Percentiles rank a stretch among this genome's conserved stretches.
phyloP scores from a whole-genome alignment of 768 basidiomycete species.

The Tephrocybe sp. region DNA sequence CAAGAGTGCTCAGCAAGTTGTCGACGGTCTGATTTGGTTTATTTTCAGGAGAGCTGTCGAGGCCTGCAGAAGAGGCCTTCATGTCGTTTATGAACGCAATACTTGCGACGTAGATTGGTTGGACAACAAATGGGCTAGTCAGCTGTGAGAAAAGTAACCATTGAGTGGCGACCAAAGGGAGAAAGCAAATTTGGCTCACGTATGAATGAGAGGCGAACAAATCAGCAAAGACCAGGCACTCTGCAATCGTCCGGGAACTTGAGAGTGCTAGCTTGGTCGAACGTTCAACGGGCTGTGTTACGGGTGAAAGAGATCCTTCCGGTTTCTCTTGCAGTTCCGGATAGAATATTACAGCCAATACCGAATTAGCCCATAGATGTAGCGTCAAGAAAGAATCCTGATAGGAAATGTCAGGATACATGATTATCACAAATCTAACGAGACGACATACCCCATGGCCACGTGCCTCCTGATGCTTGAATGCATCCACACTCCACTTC shows the following conservation, averaged over 20 bases:
- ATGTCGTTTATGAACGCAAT: slow-evolving; percentile 15
- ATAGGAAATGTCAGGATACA: not conserved
- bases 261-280: slow-evolving; percentile 12
- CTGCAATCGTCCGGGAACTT: slow-evolving; percentile 13
- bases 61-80: slow-evolving; percentile 1
- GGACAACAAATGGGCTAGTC: slow-evolving; percentile 14
- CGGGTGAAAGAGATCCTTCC: slow-evolving; percentile 1
- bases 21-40: slow-evolving; percentile 13
- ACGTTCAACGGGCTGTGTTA: slow-evolving; percentile 12
- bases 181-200: not conserved
- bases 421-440: not conserved
- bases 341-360: slow-evolving; percentile 12
- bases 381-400: slow-evolving; percentile 15
- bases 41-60: slow-evolving; percentile 1
- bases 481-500: slow-evolving; percentile 17
- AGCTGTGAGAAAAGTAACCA: slow-evolving; percentile 4
- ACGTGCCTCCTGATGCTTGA: slow-evolving; percentile 15
- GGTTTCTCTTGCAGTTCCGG: slow-evolving; percentile 12
- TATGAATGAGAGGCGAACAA: slow-evolving; percentile 16
- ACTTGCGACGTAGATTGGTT: slow-evolving; percentile 14
- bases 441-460: slow-evolving; percentile 11
- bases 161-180: not conserved
- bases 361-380: slow-evolving; percentile 13
- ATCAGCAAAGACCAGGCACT: slow-evolving; percentile 15
- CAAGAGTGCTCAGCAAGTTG: slow-evolving; percentile 10